phyloP scores from a whole-genome alignment of 78 protist genomes.

The Dictyostelium discoideum region DNA sequence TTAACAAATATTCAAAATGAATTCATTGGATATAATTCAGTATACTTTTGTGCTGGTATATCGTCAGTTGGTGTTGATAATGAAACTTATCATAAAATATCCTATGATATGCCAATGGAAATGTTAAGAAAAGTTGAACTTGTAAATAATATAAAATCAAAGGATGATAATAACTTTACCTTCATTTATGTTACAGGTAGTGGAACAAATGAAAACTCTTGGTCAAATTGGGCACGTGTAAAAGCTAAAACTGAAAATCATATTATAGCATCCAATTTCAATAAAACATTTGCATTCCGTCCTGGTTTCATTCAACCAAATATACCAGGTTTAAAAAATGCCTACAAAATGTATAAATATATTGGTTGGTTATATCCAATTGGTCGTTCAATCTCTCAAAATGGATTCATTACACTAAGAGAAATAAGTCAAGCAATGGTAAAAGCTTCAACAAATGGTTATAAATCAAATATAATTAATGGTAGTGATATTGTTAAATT shows the following conservation, averaged over 20 bases:
- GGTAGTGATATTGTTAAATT: conserved; percentile 10
- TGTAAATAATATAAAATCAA: background rate
- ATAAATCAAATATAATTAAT: background rate
- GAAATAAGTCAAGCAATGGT: conserved; percentile 2
- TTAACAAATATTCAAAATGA: background rate
- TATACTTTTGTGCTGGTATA: background rate
- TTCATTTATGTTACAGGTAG: background rate
- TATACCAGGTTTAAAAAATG: background rate
- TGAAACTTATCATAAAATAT: background rate
- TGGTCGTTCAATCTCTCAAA: background rate
- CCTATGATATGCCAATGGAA: background rate
- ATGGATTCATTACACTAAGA: background rate
- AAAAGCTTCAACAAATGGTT: background rate
- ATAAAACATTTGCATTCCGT: background rate
- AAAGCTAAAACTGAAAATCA: conserved; percentile 20
- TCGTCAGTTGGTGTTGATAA: background rate
- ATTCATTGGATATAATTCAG: background rate
- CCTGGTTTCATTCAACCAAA: conserved; percentile 6
- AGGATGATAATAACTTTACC: background rate
- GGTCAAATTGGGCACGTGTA: background rate
- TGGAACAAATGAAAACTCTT: background rate
- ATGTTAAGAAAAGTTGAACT: background rate
- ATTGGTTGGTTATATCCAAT: conserved; percentile 6
- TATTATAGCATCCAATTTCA: background rate
- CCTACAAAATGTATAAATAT: background rate